Base-by-base conservation (phyloP, 495 filamentous ascomycete species). In the Stereocaulon alpinum region DNA sequence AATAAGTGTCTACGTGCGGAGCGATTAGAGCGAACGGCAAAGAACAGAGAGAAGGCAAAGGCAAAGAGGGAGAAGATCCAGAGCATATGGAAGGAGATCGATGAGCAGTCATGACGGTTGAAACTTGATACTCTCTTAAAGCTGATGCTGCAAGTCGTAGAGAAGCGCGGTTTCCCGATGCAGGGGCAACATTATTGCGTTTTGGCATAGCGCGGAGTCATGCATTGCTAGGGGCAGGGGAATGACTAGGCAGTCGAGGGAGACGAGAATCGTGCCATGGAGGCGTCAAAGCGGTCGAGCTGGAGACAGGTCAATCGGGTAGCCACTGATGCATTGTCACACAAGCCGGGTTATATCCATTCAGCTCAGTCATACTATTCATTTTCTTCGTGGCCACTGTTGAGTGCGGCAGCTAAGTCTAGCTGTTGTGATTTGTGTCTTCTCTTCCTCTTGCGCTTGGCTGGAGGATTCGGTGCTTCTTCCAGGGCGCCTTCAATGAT, bases 1-100 rank as follows among this genome's bases (percentile, higher is more conserved):
- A 91, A 86, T 70, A 75, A 80, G 62, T 98, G 93, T 71, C 79
- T 98, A 27, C 78, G 86, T 47, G 83, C 77, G 7, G 88, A 95
- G 71, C 80, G 93, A 60, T 70, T 82, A 6, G 85, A 91, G 69
- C 83, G 83, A 27, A 91, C 89, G 29, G 82, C 77, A 65, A 68
- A 70, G 67, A 96, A 97, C 72, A 82, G 91, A 54, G 85, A 86
- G 63, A 68, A 72, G 32, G 90, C 90, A 42, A 79, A 79, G 65
- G 74, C 74, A 62, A 88, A 89, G 69, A 79, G 83, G 58, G 76
- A 80, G 55, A 77, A 79, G 64, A 82, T 94, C 61, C 78, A 85
- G 70, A 77, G 77, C 67, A 79, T 80, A 42, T 96, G 90, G 90
- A 83, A 81, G 37, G 88, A 94, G 60, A 88, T 91, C 70, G 88